Percentiles rank a stretch among this genome's conserved stretches.
These are phyloP conservation scores for Penicillium crustosum DNA, from an alignment of 2,329 filamentous ascomycete genomes.

Conservation along the genomic window DNA sequence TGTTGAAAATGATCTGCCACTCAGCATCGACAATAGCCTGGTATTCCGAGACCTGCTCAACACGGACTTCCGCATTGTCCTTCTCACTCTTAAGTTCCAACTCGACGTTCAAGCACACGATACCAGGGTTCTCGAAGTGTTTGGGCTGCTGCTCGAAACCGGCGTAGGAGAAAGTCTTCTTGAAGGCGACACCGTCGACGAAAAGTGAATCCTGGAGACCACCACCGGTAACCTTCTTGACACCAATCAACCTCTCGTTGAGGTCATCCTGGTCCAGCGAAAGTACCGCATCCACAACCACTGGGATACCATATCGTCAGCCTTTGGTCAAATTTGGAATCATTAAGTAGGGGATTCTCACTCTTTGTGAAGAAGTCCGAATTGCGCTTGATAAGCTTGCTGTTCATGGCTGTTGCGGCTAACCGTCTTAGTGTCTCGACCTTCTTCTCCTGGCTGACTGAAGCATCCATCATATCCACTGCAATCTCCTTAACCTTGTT, in stretches of 20 bases:
- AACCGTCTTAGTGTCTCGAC: constrained; percentile 86
- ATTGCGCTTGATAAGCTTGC: constrained; percentile 98
- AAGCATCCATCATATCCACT: constrained; percentile 64
- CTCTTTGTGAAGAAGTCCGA: constrained; percentile 97
- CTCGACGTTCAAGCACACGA: constrained; percentile 96
- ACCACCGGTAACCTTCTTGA: constrained; percentile 97
- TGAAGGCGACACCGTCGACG: constrained; percentile 97
- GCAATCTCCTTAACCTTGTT: constrained; percentile 99
- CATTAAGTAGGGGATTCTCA: constrained; percentile 46
- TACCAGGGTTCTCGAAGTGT: constrained; percentile 88
- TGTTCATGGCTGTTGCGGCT: constrained; percentile 96
- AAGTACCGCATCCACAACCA: constrained; percentile 96
- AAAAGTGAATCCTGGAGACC: constrained; percentile 95
- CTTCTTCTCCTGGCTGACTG: constrained; percentile 78
- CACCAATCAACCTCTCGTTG: constrained; percentile 95
- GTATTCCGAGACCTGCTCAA: constrained; percentile 98
- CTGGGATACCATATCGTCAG: constrained; percentile 48
- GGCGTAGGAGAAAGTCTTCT: constrained; percentile 99
- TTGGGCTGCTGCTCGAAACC: constrained; percentile 99
- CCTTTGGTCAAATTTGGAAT: neutral
- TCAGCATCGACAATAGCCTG: constrained; percentile 98
- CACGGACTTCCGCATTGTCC: constrained; percentile 96
- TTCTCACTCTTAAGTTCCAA: constrained; percentile 98
- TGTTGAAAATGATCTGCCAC: constrained; percentile 99
- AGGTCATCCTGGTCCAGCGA: constrained; percentile 95